These are phyloP conservation scores for Sicyos edulis DNA, from an alignment of 306 rosid genomes.

Conservation along the genomic window DNA sequence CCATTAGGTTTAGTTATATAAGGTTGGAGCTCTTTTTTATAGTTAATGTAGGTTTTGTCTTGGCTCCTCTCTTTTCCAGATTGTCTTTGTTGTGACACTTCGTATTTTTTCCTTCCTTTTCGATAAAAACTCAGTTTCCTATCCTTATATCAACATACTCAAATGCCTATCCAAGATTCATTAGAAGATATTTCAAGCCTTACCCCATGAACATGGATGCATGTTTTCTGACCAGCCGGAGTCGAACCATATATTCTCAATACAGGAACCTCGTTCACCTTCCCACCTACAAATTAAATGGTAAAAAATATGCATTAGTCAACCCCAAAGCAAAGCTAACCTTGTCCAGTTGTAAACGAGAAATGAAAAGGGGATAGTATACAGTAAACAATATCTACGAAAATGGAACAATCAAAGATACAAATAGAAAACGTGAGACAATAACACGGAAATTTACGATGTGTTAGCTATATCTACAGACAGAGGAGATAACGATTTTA, in stretches of 20 bases:
- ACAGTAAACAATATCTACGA: background rate
- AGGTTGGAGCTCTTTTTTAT: background rate
- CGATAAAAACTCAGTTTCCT: background rate
- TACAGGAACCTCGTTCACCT: conserved; percentile 76
- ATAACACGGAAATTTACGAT: too few species aligned
- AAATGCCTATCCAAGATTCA: background rate
- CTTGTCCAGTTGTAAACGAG: too few species aligned
- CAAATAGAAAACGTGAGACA: too few species aligned
- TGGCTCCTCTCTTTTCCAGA: background rate
- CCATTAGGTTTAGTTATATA: background rate
- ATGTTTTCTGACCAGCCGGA: conserved; percentile 91
- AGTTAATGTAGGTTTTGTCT: background rate
- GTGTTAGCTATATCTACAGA: too few species aligned
- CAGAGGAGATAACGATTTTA: too few species aligned
- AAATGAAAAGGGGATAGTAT: background rate
- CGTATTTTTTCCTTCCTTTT: background rate
- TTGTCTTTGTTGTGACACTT: too few species aligned
- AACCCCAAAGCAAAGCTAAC: background rate
- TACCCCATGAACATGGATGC: conserved; percentile 83
- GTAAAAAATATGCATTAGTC: background rate
- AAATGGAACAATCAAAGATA: too few species aligned
- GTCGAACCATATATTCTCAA: conserved; percentile 83
- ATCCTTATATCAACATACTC: background rate
- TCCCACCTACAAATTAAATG: conserved; percentile 48
- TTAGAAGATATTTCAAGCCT: conserved; percentile 22